Conservation (phyloP, 2,329 filamentous ascomycete species). For the Daldinia eschscholtzii region DNA sequence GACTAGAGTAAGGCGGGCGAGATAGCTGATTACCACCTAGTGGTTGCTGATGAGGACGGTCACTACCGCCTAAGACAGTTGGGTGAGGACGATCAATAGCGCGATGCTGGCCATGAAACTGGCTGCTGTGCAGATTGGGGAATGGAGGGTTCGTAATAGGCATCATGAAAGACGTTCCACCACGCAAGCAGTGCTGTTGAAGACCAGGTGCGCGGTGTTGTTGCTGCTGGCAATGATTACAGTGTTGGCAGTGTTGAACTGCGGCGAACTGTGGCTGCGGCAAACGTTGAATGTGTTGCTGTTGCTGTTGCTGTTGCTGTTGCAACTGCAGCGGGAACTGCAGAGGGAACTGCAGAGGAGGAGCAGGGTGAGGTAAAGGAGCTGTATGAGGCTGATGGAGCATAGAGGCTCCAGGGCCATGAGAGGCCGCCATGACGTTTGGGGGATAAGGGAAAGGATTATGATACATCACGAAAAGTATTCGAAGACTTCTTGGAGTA, state of each 20-base stretch:
- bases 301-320: background rate
- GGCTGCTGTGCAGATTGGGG: background rate
- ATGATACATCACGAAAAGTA: slow-evolving; percentile 1
- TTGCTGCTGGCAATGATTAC: background rate
- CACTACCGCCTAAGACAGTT: background rate
- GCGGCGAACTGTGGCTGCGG: background rate
- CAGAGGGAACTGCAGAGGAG: background rate
- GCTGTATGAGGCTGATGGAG: slow-evolving; percentile 2
- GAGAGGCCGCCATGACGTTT: slow-evolving; percentile 12
- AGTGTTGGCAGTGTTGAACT: slow-evolving; percentile 4
- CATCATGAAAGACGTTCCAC: background rate
- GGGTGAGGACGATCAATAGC: background rate
- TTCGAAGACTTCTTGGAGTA: background rate
- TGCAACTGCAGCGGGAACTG: background rate
- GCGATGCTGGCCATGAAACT: slow-evolving; percentile 17
- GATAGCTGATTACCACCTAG: background rate
- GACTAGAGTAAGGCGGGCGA: slow-evolving; percentile 1
- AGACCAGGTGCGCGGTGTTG: background rate
- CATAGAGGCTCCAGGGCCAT: slow-evolving; percentile 17
- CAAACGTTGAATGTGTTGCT: background rate
- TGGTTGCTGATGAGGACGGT: background rate
- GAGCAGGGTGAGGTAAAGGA: background rate
- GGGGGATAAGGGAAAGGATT: background rate
- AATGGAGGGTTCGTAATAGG: background rate
- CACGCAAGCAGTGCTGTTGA: background rate